Evolutionary conservation across 805 yeast genomes (phyloP).

Genomic region (Sugiyamaella qingdaonensis): DNA sequence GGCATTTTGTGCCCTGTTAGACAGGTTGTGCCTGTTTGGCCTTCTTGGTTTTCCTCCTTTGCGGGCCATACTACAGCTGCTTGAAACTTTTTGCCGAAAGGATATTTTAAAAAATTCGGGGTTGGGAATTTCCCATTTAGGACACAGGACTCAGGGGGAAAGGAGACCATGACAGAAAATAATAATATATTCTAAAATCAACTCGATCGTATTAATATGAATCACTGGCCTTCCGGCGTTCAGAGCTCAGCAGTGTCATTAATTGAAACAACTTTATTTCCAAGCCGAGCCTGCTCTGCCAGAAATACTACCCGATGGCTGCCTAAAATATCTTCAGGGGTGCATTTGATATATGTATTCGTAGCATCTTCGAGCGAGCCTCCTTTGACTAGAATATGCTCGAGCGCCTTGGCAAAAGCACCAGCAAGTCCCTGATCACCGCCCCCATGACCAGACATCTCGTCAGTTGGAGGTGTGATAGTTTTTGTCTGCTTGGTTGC

Average conservation of each 20-base stretch:
- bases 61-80: constrained; percentile 3
- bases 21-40: constrained; percentile 3
- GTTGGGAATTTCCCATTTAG: background rate
- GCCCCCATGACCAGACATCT: constrained; percentile 28
- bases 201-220: background rate
- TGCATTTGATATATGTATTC: constrained; percentile 18
- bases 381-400: constrained; percentile 16
- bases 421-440: constrained; percentile 27
- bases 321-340: constrained; percentile 24
- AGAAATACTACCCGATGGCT: constrained; percentile 25
- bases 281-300: constrained; percentile 24
- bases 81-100: background rate
- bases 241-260: background rate
- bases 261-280: background rate
- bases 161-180: background rate
- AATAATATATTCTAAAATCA: too few relatives aligned
- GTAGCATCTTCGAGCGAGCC: constrained; percentile 20
- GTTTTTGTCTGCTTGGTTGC: constrained; percentile 15
- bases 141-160: constrained; percentile 1
- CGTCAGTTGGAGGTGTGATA: constrained; percentile 15
- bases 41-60: constrained; percentile 6
- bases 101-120: background rate
- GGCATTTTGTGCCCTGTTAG: constrained; percentile 45
- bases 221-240: background rate
- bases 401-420: constrained; percentile 23